Conservation (phyloP, 2,329 filamentous ascomycete species). For the Colletotrichum eleusines region DNA sequence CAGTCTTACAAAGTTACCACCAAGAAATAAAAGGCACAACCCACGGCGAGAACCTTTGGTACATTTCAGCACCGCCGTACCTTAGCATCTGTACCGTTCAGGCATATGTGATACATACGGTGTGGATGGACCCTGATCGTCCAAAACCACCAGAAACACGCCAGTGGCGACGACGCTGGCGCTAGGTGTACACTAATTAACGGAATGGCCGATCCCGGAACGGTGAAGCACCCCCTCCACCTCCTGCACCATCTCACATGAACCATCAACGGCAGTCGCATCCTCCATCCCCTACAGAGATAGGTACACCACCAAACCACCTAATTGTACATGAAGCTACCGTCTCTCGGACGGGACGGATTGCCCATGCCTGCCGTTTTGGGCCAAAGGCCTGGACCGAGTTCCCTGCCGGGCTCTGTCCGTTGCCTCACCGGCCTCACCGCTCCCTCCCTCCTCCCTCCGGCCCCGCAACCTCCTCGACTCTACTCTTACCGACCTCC, state of each 20-base stretch:
- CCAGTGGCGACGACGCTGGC: constrained; percentile 30
- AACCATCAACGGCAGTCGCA: neutral
- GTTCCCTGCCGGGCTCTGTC: constrained; percentile 18
- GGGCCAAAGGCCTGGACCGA: constrained; percentile 18
- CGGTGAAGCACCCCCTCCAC: neutral
- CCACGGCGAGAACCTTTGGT: constrained; percentile 4
- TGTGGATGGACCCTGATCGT: constrained; percentile 42
- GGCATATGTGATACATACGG: neutral
- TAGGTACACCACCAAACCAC: neutral
- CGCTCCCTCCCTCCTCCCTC: constrained; percentile 4
- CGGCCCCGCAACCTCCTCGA: constrained; percentile 15
- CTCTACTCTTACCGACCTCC: neutral
- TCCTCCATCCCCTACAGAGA: neutral
- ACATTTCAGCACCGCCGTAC: neutral
- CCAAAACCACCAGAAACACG: constrained; percentile 32
- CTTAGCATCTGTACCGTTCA: neutral
- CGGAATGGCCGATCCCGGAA: constrained; percentile 20
- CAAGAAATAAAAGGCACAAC: neutral
- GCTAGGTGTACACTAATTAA: too few species aligned
- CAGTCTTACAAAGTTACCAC: neutral
- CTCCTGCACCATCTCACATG: neutral
- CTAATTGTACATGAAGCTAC: too few species aligned
- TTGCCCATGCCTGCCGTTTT: constrained; percentile 15
- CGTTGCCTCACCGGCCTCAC: constrained; percentile 34
- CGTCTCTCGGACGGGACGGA: neutral